Evolutionary conservation across 495 filamentous ascomycete genomes (phyloP), one percentile per base, ranked within the genome.

Genomic region (Penicillium canescens): DNA sequence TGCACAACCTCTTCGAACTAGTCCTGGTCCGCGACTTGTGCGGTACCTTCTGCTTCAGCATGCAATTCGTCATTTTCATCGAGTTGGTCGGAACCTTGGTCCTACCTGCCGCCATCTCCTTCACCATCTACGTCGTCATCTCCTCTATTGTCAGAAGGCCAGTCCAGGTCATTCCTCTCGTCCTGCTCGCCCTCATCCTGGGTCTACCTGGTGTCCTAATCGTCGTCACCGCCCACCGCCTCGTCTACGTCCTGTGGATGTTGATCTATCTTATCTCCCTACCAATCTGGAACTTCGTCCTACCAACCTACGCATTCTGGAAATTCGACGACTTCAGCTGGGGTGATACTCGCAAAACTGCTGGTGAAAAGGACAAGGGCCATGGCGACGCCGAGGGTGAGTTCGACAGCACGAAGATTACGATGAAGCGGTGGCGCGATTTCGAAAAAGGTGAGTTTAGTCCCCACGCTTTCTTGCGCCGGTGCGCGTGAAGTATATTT

Each of bases 281-380:
- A 0, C 95, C 95, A 0, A 83, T 99, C 51, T 99, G 95, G 95
- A 99, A 99, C 71, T 95, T 97, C 58, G 80, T 99, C 13, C 86
- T 99, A 3, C 95, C 95, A 0, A 82, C 82, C 13, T 99, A 99
- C 63, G 89, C 95, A 6, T 99, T 91, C 77, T 99, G 95, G 95
- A 97, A 99, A 69, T 99, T 99, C 68, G 95, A 99, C 64, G 95
- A 99, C 72, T 99, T 99, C 78, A 94, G 89, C 64, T 99, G 95
- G 94, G 95, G 95, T 56, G 95, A 99, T 60, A 99, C 95, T 24
- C 84, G 95, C 24, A 95, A 98, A 82, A 96, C 93, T 11, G 91
- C 86, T 1, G 92, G 91, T 3, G 95, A 95, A 63, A 91, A 90
- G 76, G 90, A 91, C 76, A 86, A 87, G 72, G 83, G 83, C 1